Percentiles rank a stretch among this genome's conserved stretches.
phyloP scores from a whole-genome alignment of 495 filamentous ascomycete genomes.

The Podospora pseudocomata region DNA sequence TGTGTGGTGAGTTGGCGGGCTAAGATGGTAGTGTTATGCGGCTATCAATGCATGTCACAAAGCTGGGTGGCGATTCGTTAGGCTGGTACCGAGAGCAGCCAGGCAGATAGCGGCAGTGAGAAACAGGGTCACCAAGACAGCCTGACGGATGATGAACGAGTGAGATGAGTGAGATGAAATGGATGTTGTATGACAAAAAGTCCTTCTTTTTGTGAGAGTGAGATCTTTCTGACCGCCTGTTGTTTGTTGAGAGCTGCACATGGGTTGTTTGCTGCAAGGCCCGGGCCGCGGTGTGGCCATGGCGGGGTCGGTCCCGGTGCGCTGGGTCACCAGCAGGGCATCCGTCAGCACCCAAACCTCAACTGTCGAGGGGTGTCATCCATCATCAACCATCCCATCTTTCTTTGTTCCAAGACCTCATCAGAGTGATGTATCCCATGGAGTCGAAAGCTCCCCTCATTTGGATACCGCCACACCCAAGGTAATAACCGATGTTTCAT shows the following conservation, averaged over 20 bases:
- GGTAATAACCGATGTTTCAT: background rate
- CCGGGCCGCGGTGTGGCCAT: background rate
- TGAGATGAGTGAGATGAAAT: background rate
- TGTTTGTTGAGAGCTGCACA: background rate
- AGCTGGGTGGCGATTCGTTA: background rate
- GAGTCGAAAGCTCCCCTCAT: background rate
- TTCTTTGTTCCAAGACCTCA: background rate
- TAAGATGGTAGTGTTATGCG: background rate
- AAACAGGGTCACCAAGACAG: background rate
- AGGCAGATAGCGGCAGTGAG: background rate
- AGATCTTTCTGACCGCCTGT: background rate
- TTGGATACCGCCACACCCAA: background rate
- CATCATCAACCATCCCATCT: background rate
- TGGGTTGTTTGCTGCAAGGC: background rate
- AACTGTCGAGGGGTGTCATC: background rate
- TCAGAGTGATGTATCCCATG: too few species aligned
- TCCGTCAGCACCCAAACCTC: background rate
- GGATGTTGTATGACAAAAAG: background rate
- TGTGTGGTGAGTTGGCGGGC: too few species aligned
- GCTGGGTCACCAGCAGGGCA: background rate
- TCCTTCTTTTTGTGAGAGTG: background rate
- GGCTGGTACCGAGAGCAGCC: background rate
- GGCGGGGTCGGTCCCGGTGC: background rate
- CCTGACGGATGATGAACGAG: background rate
- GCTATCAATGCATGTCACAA: background rate